Evolutionary conservation across 805 yeast genomes (phyloP).

Genomic region (Pichia exigua): DNA sequence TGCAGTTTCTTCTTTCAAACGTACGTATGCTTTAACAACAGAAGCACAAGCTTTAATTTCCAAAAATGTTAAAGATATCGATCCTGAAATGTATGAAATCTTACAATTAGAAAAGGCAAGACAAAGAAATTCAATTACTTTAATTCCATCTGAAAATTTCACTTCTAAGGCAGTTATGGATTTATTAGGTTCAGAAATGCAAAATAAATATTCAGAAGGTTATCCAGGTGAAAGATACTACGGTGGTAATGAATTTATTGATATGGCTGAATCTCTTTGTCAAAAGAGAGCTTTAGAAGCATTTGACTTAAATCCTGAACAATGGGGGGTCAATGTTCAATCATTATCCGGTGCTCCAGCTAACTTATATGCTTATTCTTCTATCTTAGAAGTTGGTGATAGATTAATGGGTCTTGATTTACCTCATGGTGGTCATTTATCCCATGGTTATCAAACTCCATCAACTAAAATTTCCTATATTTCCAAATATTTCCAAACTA

Average conservation of each 20-base stretch:
- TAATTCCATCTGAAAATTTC: conserved; percentile 94
- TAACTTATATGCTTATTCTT: conserved; percentile 85
- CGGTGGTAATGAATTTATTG: conserved; percentile 96
- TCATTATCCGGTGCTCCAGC: conserved; percentile 96
- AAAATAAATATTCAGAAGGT: conserved; percentile 96
- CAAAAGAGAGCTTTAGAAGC: conserved; percentile 87
- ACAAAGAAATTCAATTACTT: conserved; percentile 85
- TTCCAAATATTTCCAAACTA: conserved; percentile 91
- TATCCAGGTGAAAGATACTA: conserved; percentile 97
- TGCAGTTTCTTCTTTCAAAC: conserved; percentile 9
- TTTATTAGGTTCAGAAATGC: conserved; percentile 91
- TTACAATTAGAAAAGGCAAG: conserved; percentile 70
- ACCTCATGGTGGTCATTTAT: conserved; percentile 97
- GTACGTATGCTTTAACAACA: conserved; percentile 40
- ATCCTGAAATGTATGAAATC: conserved; percentile 80
- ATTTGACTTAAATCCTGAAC: conserved; percentile 61
- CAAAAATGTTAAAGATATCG: conserved; percentile 58
- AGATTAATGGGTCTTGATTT: conserved; percentile 95
- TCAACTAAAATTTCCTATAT: conserved; percentile 83
- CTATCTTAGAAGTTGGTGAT: conserved; percentile 81
- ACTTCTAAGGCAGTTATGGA: conserved; percentile 94
- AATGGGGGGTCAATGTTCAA: conserved; percentile 98
- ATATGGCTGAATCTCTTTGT: conserved; percentile 81
- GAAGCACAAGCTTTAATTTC: conserved; percentile 48
- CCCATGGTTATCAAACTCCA: conserved; percentile 94